Conservation (phyloP, 2,329 filamentous ascomycete species). For the Trichoderma endophyticum region DNA sequence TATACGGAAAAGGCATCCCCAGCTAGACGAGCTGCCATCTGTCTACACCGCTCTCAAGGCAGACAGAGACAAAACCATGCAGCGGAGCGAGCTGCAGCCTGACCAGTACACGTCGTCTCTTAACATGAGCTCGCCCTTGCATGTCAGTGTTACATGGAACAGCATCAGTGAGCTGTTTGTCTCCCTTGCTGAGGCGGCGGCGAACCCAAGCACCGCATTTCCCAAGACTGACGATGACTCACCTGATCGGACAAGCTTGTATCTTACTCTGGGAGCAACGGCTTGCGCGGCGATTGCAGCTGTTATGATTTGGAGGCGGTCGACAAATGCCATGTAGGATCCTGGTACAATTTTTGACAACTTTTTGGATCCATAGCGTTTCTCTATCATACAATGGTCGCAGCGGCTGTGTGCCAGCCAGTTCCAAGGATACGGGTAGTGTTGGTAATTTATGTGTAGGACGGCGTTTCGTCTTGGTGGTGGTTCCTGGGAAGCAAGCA, state of each 20-base stretch:
- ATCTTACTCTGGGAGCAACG: slow-evolving; percentile 76
- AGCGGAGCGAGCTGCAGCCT: slow-evolving; percentile 84
- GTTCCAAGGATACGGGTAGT: background rate
- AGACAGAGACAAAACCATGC: slow-evolving; percentile 94
- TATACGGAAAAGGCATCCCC: slow-evolving; percentile 72
- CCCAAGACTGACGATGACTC: slow-evolving; percentile 85
- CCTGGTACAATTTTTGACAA: background rate
- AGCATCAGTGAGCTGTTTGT: slow-evolving; percentile 95
- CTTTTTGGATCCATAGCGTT: background rate
- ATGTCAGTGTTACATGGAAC: slow-evolving; percentile 92
- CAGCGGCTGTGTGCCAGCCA: background rate
- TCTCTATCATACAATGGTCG: background rate
- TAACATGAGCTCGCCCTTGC: slow-evolving; percentile 86
- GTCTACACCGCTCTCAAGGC: slow-evolving; percentile 94
- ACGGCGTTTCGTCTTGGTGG: background rate
- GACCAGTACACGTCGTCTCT: slow-evolving; percentile 83
- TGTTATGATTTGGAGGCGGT: slow-evolving; percentile 62
- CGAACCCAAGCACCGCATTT: slow-evolving; percentile 82
- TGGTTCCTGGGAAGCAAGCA: background rate
- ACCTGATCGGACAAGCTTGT: slow-evolving; percentile 78
- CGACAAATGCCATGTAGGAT: slow-evolving; percentile 44
- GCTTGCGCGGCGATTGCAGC: slow-evolving; percentile 61
- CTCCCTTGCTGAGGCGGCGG: slow-evolving; percentile 83
- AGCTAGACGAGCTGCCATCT: slow-evolving; percentile 83
- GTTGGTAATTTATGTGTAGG: background rate